Conservation (phyloP, 1,284 basidiomycete species). For the Puccinia horiana region DNA sequence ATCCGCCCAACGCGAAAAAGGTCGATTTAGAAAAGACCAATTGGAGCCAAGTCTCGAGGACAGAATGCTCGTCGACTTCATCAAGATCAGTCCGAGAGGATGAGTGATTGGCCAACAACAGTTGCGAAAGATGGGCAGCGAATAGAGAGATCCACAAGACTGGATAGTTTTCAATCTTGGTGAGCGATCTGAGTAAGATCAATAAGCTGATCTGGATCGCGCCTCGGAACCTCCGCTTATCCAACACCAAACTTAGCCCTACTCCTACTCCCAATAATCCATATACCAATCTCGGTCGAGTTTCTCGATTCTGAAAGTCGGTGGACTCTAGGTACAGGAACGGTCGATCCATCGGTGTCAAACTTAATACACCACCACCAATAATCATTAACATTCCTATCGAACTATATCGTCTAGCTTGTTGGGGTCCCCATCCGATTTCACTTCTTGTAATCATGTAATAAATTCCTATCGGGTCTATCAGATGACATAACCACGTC, state of each 20-base stretch:
- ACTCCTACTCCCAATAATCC: slow-evolving; percentile 9
- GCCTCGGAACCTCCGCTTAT: background rate
- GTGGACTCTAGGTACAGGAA: background rate
- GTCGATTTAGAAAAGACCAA: slow-evolving; percentile 36
- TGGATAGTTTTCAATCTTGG: slow-evolving; percentile 22
- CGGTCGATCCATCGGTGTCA: slow-evolving; percentile 33
- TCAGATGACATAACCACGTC: slow-evolving; percentile 29
- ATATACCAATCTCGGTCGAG: slow-evolving; percentile 21
- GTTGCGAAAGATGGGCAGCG: background rate
- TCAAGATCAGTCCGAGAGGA: background rate
- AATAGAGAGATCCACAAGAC: slow-evolving; percentile 25
- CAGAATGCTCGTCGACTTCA: background rate
- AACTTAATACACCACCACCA: slow-evolving; percentile 17
- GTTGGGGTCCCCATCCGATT: no score
- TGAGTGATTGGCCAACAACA: background rate
- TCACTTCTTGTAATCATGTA: background rate
- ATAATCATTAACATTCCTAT: background rate
- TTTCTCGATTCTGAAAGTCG: background rate
- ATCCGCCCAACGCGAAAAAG: slow-evolving; percentile 53
- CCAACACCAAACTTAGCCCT: background rate
- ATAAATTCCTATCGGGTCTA: slow-evolving; percentile 23
- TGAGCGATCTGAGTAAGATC: slow-evolving; percentile 32
- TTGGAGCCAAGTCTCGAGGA: slow-evolving; percentile 24
- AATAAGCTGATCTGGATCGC: background rate
- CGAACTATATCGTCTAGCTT: background rate